Evolutionary conservation across 2,329 filamentous ascomycete genomes (phyloP), one percentile per base, ranked within the genome.

Genomic region (Neofusicoccum laricinum): DNA sequence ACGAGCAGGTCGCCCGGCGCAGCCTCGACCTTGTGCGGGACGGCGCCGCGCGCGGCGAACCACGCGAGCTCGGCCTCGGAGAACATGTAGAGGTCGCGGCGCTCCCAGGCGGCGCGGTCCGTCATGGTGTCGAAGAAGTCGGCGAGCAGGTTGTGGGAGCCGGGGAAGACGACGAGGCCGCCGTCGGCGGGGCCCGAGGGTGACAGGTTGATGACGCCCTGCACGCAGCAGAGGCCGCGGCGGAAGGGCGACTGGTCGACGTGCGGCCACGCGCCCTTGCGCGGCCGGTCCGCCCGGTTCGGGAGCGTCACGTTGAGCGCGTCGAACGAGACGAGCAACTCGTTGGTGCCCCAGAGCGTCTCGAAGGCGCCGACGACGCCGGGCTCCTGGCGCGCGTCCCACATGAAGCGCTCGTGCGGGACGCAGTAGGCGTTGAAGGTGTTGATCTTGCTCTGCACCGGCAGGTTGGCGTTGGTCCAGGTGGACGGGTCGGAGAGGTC

Each of bases 151-250:
- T 68, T 51, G 40, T 77, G 75, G 6, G 66, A 70, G 7, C 75
- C 73, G 25, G 72, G 72, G 64, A 71, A 74, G 7, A 74, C 76
- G 43, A 77, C 75, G 66, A 78, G 68, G 68, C 74, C 70, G 17
- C 76, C 76, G 63, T 78, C 76, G 6, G 77, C 67, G 1, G 74
- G 73, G 0, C 76, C 76, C 30, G 74, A 75, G 2, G 71, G 74
- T 3, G 73, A 65, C 6, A 81, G 67, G 69, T 85, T 84, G 1
- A 84, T 79, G 0, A 85, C 74, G 4, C 83, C 83, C 65, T 85
- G 82, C 2, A 82, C 73, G 67, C 82, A 85, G 2, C 81, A 76
- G 69, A 85, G 82, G 0, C 82, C 83, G 12, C 74, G 75, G 77
- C 77, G 67, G 6, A 51, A 51, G 3, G 71, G 71, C 21, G 67